phyloP scores from a whole-genome alignment of 2,329 filamentous ascomycete species.

The Chaetomium olivaceum region DNA sequence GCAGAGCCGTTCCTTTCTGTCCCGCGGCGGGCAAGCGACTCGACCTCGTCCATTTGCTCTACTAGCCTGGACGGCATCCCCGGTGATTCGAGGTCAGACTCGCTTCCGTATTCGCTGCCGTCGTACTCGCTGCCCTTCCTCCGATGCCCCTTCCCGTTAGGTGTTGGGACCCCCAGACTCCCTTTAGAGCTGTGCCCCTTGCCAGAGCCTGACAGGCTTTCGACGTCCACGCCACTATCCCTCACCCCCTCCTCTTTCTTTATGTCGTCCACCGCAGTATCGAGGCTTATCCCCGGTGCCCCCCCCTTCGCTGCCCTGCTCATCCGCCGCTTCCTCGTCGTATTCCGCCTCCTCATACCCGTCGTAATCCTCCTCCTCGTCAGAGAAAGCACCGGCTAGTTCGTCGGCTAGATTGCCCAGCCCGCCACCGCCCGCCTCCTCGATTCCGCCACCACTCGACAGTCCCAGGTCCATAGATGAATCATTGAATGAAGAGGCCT shows the following conservation, averaged over 20 bases:
- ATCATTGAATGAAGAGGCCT: slow-evolving; percentile 52
- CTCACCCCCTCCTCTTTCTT: slow-evolving; percentile 37
- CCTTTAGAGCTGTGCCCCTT: slow-evolving; percentile 27
- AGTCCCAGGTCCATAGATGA: slow-evolving; percentile 51
- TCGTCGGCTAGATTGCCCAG: slow-evolving; percentile 81
- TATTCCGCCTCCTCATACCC: slow-evolving; percentile 45
- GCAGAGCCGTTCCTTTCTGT: slow-evolving; percentile 66
- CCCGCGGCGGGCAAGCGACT: slow-evolving; percentile 66
- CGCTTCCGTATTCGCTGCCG: slow-evolving; percentile 72
- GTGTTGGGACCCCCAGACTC: slow-evolving; percentile 49
- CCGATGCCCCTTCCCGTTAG: slow-evolving; percentile 50
- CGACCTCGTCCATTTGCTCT: slow-evolving; percentile 70
- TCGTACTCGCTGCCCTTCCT: slow-evolving; percentile 63
- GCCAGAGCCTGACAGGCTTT: slow-evolving; percentile 31
- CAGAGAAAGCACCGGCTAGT: slow-evolving; percentile 70
- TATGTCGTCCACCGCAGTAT: slow-evolving; percentile 32
- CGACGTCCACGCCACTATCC: slow-evolving; percentile 48
- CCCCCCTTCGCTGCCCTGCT: slow-evolving; percentile 24
- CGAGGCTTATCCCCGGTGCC: slow-evolving; percentile 43
- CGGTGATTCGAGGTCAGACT: slow-evolving; percentile 68
- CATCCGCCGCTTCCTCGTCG: slow-evolving; percentile 21
- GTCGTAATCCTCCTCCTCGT: slow-evolving; percentile 55
- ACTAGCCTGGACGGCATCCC: slow-evolving; percentile 67
- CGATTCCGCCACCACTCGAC: slow-evolving; percentile 19
- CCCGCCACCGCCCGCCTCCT: slow-evolving; percentile 48